phyloP scores from a whole-genome alignment of 2,329 filamentous ascomycete species.

The Seiridium cupressi region DNA sequence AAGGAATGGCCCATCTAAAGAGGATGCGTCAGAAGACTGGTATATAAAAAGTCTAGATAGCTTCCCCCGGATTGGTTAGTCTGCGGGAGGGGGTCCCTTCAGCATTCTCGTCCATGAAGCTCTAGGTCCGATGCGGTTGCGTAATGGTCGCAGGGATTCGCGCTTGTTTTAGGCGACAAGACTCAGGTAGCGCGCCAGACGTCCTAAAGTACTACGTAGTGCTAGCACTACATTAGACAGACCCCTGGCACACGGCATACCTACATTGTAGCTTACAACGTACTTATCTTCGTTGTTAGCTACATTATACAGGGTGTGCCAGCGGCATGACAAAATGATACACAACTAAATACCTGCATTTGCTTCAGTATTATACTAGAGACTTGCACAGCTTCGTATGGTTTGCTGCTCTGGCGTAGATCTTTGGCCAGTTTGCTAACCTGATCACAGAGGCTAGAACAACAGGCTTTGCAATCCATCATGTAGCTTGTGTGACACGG shows the following conservation, averaged over 20 bases:
- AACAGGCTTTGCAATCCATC: too few relatives aligned
- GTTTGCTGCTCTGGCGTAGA: too few relatives aligned
- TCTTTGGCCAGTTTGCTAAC: too few relatives aligned
- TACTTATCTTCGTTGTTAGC: background rate
- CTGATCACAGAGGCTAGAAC: too few relatives aligned
- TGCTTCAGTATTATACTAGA: too few relatives aligned
- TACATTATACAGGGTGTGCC: background rate
- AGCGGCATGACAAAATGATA: too few relatives aligned
- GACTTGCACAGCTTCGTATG: too few relatives aligned
- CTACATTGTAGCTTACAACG: too few relatives aligned
- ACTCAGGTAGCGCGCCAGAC: background rate
- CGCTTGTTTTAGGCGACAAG: constrained; percentile 6
- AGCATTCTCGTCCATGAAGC: background rate
- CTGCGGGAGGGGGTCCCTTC: background rate
- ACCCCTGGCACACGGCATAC: background rate
- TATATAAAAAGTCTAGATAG: background rate
- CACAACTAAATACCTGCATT: too few relatives aligned
- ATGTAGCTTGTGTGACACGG: too few relatives aligned
- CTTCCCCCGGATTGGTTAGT: background rate
- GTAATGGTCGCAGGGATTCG: constrained; percentile 3
- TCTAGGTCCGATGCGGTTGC: background rate
- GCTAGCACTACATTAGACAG: background rate
- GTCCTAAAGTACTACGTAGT: background rate
- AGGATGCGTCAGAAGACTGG: background rate
- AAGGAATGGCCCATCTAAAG: background rate